Conservation (phyloP, 371 early-diverging fungal species). For the Syncephalastrum sp. region DNA sequence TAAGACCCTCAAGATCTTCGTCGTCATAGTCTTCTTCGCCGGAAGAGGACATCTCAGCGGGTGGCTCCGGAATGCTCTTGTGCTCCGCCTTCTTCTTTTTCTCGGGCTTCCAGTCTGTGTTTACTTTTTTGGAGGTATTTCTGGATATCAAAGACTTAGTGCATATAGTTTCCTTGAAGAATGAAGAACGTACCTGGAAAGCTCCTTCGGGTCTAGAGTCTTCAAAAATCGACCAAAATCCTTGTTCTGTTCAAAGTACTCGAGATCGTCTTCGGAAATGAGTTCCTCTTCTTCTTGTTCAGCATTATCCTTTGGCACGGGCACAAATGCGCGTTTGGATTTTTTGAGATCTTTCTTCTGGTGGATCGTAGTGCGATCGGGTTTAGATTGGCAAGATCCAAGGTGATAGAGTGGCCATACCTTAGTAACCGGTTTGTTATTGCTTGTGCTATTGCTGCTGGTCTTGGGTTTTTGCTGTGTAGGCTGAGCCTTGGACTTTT, state of each 20-base stretch:
- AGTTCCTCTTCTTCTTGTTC: constrained; percentile 45
- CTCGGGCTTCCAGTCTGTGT: constrained; percentile 16
- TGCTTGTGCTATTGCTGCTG: too few relatives aligned
- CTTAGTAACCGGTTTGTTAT: too few relatives aligned
- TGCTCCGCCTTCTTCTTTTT: not conserved
- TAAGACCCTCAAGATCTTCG: constrained; percentile 8
- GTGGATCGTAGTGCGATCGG: too few relatives aligned
- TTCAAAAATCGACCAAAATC: constrained; percentile 27
- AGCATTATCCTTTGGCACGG: constrained; percentile 2
- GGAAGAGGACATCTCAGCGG: constrained; percentile 28
- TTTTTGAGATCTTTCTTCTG: too few relatives aligned
- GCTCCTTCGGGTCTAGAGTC: constrained; percentile 30
- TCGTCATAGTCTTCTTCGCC: constrained; percentile 48
- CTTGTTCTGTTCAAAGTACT: constrained; percentile 40
- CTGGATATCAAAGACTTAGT: not conserved
- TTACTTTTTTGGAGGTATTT: constrained; percentile 5
- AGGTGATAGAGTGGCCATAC: too few relatives aligned
- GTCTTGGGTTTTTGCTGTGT: too few relatives aligned
- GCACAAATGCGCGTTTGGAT: not conserved
- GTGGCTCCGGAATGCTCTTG: constrained; percentile 8
- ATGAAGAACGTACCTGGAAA: constrained; percentile 30
- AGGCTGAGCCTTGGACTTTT: too few relatives aligned
- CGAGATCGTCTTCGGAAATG: constrained; percentile 67
- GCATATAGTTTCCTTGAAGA: not conserved
- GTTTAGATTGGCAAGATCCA: too few relatives aligned